Percentiles rank a stretch among this genome's conserved stretches.
Evolutionary conservation across 2,329 filamentous ascomycete genomes (phyloP).

Genomic region (Graphium sp.): DNA sequence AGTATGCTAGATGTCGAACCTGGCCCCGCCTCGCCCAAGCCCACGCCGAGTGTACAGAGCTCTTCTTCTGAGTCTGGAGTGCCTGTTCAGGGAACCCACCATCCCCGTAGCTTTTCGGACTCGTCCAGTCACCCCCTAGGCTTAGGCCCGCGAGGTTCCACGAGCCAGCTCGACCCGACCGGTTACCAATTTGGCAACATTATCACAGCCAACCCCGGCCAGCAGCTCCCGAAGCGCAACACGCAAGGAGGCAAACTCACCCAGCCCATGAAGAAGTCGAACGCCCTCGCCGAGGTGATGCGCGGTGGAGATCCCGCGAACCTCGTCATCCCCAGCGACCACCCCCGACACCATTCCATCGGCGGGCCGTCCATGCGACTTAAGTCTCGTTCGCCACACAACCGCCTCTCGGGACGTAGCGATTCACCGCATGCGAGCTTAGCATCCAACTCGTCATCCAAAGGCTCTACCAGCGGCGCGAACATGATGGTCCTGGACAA

Average conservation of each 20-base stretch:
- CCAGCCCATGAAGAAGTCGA: slow-evolving; percentile 15
- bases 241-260: slow-evolving; percentile 22
- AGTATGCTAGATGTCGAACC: no score
- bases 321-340: slow-evolving; percentile 27
- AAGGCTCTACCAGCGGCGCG: slow-evolving; percentile 15
- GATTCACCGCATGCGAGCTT: slow-evolving; percentile 23
- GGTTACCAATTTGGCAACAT: slow-evolving; percentile 48
- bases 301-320: slow-evolving; percentile 30
- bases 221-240: slow-evolving; percentile 29
- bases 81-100: neutral
- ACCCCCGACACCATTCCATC: slow-evolving; percentile 12
- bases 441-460: slow-evolving; percentile 10
- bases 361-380: slow-evolving; percentile 13
- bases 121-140: no score
- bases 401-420: slow-evolving; percentile 19
- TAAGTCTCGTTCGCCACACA: slow-evolving; percentile 37
- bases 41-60: slow-evolving; percentile 1
- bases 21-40: slow-evolving; percentile 3
- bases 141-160: no score
- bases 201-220: slow-evolving; percentile 31
- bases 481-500: slow-evolving; percentile 36
- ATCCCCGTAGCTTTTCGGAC: no score
- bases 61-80: slow-evolving; percentile 1
- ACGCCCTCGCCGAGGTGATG: slow-evolving; percentile 34
- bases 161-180: slow-evolving; percentile 6